These are phyloP conservation scores for Pseudogymnoascus sp. DNA, from an alignment of 2,329 filamentous ascomycete genomes.

Conservation along the genomic window DNA sequence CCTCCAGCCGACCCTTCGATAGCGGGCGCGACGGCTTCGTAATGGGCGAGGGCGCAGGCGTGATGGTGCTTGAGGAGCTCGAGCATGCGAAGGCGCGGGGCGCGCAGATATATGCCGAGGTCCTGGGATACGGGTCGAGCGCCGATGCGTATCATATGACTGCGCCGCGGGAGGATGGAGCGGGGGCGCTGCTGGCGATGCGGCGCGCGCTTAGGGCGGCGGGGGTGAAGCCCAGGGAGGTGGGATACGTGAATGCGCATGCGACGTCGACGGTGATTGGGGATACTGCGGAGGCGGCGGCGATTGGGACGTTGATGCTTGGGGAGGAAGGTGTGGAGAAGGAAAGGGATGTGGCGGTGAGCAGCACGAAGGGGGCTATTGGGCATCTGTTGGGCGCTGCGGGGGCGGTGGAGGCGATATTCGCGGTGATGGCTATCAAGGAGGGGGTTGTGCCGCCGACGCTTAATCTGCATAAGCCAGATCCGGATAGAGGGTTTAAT, in stretches of 20 bases:
- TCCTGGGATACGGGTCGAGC: slow-evolving; percentile 82
- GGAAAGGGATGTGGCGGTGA: slow-evolving; percentile 65
- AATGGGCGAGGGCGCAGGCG: slow-evolving; percentile 83
- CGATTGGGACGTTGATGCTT: slow-evolving; percentile 70
- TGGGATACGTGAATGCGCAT: slow-evolving; percentile 94
- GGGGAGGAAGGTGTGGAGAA: slow-evolving; percentile 57
- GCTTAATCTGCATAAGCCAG: slow-evolving; percentile 64
- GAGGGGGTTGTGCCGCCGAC: slow-evolving; percentile 77
- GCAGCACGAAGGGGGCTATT: slow-evolving; percentile 87
- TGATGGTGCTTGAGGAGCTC: slow-evolving; percentile 80
- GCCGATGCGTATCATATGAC: slow-evolving; percentile 93
- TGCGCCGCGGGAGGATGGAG: slow-evolving; percentile 73
- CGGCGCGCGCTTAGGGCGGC: slow-evolving; percentile 69
- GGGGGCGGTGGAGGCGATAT: slow-evolving; percentile 82
- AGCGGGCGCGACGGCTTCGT: slow-evolving; percentile 74
- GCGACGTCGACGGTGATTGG: slow-evolving; percentile 82
- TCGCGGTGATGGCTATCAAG: slow-evolving; percentile 69
- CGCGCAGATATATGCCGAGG: slow-evolving; percentile 78
- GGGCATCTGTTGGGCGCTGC: slow-evolving; percentile 89
- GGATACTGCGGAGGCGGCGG: slow-evolving; percentile 78
- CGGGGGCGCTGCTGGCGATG: slow-evolving; percentile 80
- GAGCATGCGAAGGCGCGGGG: slow-evolving; percentile 76
- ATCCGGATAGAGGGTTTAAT: slow-evolving; percentile 60
- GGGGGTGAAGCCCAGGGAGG: slow-evolving; percentile 53
- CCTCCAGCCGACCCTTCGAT: slow-evolving; percentile 84